Percentiles rank a stretch among this genome's conserved stretches.
Conservation (phyloP, 306 rosid genomes). For the Vicia sativa region DNA sequence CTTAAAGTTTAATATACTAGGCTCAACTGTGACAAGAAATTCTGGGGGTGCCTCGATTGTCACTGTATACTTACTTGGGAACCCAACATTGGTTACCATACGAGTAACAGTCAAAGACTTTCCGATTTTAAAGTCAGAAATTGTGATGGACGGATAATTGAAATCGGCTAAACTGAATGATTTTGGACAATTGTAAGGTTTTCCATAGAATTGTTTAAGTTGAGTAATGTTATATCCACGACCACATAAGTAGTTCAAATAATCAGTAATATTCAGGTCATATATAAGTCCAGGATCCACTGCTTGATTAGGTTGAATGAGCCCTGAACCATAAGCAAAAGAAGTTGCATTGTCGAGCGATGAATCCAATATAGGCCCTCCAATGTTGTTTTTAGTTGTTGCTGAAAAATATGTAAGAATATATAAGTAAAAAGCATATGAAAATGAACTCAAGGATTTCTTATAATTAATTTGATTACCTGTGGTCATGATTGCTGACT, state of each 20-base stretch:
- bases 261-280: slow-evolving; percentile 45
- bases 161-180: slow-evolving; percentile 46
- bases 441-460: neutral
- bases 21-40: slow-evolving; percentile 46
- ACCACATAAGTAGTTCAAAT: slow-evolving; percentile 66
- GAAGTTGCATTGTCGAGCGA: slow-evolving; percentile 43
- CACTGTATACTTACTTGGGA: slow-evolving; percentile 49
- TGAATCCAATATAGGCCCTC: slow-evolving; percentile 25
- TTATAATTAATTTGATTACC: slow-evolving; percentile 39
- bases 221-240: slow-evolving; percentile 44
- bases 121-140: slow-evolving; percentile 2
- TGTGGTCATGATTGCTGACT: slow-evolving; percentile 73
- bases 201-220: slow-evolving; percentile 31
- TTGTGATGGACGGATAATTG: slow-evolving; percentile 68
- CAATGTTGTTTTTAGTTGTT: slow-evolving; percentile 36
- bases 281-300: slow-evolving; percentile 66
- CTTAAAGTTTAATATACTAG: slow-evolving; percentile 39
- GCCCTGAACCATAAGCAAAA: slow-evolving; percentile 62
- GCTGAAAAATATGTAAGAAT: slow-evolving; percentile 32
- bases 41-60: slow-evolving; percentile 40
- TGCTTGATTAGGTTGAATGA: slow-evolving; percentile 56
- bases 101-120: slow-evolving; percentile 41
- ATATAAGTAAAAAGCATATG: neutral
- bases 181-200: slow-evolving; percentile 41
- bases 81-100: slow-evolving; percentile 62